Percentiles rank a stretch among this genome's conserved stretches.
phyloP scores from a whole-genome alignment of 1,284 basidiomycete genomes.

The Lignosus rhinocerotis region DNA sequence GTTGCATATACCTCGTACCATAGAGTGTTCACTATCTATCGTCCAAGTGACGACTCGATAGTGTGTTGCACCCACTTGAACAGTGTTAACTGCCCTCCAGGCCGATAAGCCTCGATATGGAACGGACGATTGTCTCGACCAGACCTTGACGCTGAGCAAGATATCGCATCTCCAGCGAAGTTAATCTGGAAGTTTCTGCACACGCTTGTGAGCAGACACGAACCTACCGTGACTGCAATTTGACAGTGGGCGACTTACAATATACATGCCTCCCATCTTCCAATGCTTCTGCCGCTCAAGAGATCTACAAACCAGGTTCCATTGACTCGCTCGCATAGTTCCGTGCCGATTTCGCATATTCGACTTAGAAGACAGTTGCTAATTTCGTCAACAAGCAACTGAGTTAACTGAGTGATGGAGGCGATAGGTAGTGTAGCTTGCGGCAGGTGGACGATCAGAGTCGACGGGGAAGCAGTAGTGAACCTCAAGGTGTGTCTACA shows the following conservation, averaged over 20 bases:
- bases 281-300: constrained; percentile 62
- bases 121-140: constrained; percentile 34
- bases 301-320: constrained; percentile 79
- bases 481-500: constrained; percentile 69
- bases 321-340: constrained; percentile 52
- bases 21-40: background rate
- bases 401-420: constrained; percentile 72
- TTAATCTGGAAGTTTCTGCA: constrained; percentile 63
- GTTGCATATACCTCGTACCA: background rate
- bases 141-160: constrained; percentile 56
- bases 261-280: constrained; percentile 75
- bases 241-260: constrained; percentile 53
- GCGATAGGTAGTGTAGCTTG: constrained; percentile 73
- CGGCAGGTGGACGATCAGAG: constrained; percentile 67
- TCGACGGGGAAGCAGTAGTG: constrained; percentile 71
- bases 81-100: constrained; percentile 25
- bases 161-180: constrained; percentile 50
- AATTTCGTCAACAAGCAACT: constrained; percentile 74
- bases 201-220: background rate
- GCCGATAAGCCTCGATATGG: constrained; percentile 43
- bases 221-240: no score
- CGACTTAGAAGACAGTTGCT: constrained; percentile 63
- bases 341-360: constrained; percentile 66
- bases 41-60: constrained; percentile 27
- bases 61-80: constrained; percentile 29